These are phyloP conservation scores for Seiridium unicorne DNA, from an alignment of 2,329 filamentous ascomycete genomes.

Conservation along the genomic window DNA sequence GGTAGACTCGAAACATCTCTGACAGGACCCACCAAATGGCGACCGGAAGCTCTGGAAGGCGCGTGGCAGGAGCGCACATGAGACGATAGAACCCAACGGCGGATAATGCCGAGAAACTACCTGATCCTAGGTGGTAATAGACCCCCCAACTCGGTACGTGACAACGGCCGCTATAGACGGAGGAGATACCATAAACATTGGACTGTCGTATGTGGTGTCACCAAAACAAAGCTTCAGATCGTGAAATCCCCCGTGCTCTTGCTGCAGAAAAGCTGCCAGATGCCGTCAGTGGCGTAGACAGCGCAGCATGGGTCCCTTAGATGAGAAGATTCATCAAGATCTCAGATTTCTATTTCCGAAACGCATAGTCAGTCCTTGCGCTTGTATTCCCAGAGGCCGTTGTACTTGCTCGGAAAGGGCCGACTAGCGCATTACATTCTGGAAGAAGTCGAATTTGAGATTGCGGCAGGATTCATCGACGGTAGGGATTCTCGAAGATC, in stretches of 20 bases:
- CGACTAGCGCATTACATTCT: neutral
- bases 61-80: constrained; percentile 9
- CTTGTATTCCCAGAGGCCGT: neutral
- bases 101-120: constrained; percentile 10
- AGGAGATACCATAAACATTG: too few relatives aligned
- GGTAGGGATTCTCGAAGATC: neutral
- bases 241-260: too few relatives aligned
- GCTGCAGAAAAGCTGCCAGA: neutral
- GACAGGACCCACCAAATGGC: constrained; percentile 16
- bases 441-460: neutral
- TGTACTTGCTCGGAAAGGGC: neutral
- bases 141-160: too few relatives aligned
- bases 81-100: constrained; percentile 10
- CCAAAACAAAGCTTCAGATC: neutral
- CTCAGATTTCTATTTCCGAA: constrained; percentile 18
- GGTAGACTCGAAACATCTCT: constrained; percentile 14
- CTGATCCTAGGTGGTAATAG: neutral
- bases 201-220: neutral
- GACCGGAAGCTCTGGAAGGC: constrained; percentile 16
- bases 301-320: too few relatives aligned
- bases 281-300: neutral
- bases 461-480: constrained; percentile 2
- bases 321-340: constrained; percentile 11
- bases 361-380: constrained; percentile 5
- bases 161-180: too few relatives aligned